phyloP scores from a whole-genome alignment of 345 rosid species.

The Hypericum perforatum region DNA sequence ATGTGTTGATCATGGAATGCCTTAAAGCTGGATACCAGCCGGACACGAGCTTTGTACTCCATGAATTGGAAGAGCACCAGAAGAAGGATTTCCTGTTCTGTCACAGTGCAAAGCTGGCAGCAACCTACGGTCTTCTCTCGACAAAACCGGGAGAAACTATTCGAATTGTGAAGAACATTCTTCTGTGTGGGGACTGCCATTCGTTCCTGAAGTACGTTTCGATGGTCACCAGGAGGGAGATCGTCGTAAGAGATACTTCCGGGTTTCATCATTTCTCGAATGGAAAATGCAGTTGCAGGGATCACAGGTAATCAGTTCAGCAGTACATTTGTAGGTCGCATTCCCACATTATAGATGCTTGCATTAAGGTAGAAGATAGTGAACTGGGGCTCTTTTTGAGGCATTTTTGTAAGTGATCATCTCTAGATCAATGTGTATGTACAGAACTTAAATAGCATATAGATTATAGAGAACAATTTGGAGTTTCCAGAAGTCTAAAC shows the following conservation, averaged over 20 bases:
- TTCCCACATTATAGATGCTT: no score
- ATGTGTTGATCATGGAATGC: constrained; percentile 63
- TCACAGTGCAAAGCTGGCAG: constrained; percentile 84
- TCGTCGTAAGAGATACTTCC: constrained; percentile 60
- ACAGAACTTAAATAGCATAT: no score
- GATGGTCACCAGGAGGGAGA: constrained; percentile 43
- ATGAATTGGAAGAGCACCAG: constrained; percentile 77
- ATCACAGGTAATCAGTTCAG: constrained; percentile 38
- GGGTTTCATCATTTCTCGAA: constrained; percentile 68
- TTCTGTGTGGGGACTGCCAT: constrained; percentile 79
- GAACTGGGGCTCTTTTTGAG: no score
- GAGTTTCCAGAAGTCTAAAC: no score
- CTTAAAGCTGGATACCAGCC: constrained; percentile 63
- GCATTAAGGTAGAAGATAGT: no score
- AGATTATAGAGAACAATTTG: no score
- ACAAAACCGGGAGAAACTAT: constrained; percentile 38
- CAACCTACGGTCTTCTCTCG: constrained; percentile 60
- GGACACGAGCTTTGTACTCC: constrained; percentile 78
- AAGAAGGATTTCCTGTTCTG: constrained; percentile 69
- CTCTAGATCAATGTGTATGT: no score
- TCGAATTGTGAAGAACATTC: constrained; percentile 58
- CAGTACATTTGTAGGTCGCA: no score
- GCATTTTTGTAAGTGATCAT: no score
- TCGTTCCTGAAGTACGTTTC: constrained; percentile 53
- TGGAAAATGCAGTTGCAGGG: constrained; percentile 70